Evolutionary conservation across 2,329 filamentous ascomycete species (phyloP).

Genomic region (Arthrobotrys entomopaga): DNA sequence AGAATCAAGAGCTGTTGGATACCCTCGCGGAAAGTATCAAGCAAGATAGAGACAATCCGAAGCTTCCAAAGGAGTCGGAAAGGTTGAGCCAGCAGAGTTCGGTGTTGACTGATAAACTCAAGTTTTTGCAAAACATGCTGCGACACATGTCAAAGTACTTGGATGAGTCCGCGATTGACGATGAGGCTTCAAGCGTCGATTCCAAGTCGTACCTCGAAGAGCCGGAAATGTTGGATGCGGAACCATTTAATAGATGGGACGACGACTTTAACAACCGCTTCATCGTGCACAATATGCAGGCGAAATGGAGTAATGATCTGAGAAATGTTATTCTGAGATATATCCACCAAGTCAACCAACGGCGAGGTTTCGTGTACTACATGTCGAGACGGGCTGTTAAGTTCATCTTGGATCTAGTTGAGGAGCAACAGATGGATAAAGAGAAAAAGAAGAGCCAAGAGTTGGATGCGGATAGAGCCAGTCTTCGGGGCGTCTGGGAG

Average conservation of each 20-base stretch:
- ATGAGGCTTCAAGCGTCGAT: constrained; percentile 61
- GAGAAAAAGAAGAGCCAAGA: constrained; percentile 49
- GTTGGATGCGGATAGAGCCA: constrained; percentile 28
- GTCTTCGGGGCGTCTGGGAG: constrained; percentile 57
- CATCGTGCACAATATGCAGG: constrained; percentile 94
- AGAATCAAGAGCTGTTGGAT: constrained; percentile 77
- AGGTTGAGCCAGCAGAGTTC: constrained; percentile 69
- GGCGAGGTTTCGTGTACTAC: constrained; percentile 96
- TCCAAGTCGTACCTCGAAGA: constrained; percentile 20
- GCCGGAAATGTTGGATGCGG: constrained; percentile 71
- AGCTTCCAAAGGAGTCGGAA: constrained; percentile 66
- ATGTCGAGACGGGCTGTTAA: constrained; percentile 95
- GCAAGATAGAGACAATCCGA: constrained; percentile 66
- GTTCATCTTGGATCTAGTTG: constrained; percentile 96
- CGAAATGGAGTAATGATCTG: constrained; percentile 98
- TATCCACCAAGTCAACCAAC: constrained; percentile 95
- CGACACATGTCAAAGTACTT: constrained; percentile 69
- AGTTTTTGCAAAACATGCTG: constrained; percentile 70
- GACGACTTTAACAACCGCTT: constrained; percentile 99
- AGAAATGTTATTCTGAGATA: constrained; percentile 97
- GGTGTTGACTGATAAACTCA: constrained; percentile 69
- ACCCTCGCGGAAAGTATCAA: constrained; percentile 74
- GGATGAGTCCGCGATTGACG: constrained; percentile 67
- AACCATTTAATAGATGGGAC: constrained; percentile 80
- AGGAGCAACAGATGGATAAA: constrained; percentile 69